Base-by-base conservation (phyloP, 2,329 filamentous ascomycete genomes). In the Colletotrichum nymphaeae region DNA sequence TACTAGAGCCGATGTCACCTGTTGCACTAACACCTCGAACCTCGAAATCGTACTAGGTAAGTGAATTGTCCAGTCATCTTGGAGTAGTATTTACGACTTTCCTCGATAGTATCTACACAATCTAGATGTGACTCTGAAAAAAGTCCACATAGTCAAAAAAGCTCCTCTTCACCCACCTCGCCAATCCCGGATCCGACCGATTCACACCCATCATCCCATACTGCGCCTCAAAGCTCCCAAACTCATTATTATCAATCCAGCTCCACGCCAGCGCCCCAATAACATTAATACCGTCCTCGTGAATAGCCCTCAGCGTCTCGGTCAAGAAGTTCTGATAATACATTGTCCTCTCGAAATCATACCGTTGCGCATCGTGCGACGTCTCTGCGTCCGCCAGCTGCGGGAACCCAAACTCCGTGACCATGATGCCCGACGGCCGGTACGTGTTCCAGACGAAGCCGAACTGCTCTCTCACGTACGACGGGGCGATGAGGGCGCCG, bases 371-470 rank as follows among this genome's bases (percentile, higher is more conserved):
- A 2, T 88, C 78, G 0, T 72, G 82, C 16, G 57, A 49, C 57
- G 85, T 84, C 0, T 81, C 76, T 4, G 80, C 80, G 76, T 90
- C 88, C 9, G 77, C 84, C 62, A 85, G 88, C 0, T 89, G 84
- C 4, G 88, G 87, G 77, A 89, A 91, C 0, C 90, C 90, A 74
- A 91, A 91, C 77, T 92, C 89, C 7, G 86, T 84, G 5, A 91
- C 80, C 26, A 83, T 81, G 8, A 88, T 57, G 1, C 66, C 42
- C 7, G 26, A 81, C 0, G 80, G 78, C 37, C 80, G 84, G 83
- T 87, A 92, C 0, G 87, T 91, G 78, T 91, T 91, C 83, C 86
- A 89, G 2, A 92, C 80, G 76, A 91, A 92, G 75, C 83, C 86
- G 5, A 90, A 82, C 74, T 88, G 87, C 66, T 83, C 84, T 65